These are phyloP conservation scores for Leccinum uliginosum DNA, from an alignment of 768 basidiomycete species.

Conservation along the genomic window DNA sequence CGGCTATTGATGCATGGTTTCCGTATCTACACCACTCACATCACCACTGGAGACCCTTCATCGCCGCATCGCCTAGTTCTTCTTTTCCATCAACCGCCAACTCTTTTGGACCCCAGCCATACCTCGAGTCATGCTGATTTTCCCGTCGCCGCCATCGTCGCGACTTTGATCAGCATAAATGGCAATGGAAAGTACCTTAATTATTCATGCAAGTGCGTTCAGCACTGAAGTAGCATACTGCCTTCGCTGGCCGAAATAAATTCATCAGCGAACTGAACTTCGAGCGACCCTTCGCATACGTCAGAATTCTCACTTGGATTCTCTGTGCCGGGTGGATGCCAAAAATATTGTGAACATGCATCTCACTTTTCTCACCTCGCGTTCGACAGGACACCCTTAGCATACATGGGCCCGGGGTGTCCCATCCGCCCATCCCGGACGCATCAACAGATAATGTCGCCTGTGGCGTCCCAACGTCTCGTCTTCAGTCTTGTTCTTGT, in stretches of 20 bases:
- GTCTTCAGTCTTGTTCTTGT: constrained; percentile 1
- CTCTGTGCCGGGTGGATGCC: not conserved
- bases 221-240: not conserved
- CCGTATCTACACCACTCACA: no score
- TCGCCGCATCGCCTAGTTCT: not conserved
- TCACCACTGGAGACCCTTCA: not conserved
- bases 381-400: not conserved
- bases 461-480: not conserved
- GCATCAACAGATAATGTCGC: not conserved
- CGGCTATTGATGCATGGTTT: no score
- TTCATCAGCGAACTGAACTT: not conserved
- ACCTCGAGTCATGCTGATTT: not conserved
- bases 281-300: no score
- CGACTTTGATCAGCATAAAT: not conserved
- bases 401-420: no score
- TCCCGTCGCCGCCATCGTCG: not conserved
- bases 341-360: not conserved
- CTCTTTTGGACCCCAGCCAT: not conserved
- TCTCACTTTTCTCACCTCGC: not conserved
- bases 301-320: not conserved
- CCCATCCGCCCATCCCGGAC: not conserved
- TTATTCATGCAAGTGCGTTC: not conserved
- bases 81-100: not conserved
- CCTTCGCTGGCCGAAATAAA: not conserved
- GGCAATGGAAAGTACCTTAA: not conserved